Conservation (phyloP, 306 rosid species). For the Gastrolobium bilobum region DNA sequence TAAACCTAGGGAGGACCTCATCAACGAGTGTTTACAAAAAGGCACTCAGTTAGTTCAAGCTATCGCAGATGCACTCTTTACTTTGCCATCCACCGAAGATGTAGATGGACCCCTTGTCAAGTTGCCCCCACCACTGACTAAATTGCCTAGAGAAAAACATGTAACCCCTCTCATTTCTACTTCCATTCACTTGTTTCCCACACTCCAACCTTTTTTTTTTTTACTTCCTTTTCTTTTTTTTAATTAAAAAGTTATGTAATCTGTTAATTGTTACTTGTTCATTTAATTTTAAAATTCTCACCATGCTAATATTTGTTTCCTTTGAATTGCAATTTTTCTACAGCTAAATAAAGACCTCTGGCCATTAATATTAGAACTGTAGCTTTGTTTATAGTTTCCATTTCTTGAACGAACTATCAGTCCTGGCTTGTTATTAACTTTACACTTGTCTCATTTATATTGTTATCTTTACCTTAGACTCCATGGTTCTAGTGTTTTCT, state of each 20-base stretch:
- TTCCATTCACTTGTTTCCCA: no score
- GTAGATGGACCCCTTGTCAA: conserved; percentile 84
- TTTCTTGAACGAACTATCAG: not conserved
- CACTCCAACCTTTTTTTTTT: no score
- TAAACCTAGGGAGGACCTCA: conserved; percentile 66
- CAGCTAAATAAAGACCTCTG: not conserved
- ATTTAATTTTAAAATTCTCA: not conserved
- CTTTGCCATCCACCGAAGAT: conserved; percentile 76
- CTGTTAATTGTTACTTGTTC: not conserved
- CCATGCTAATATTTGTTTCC: not conserved
- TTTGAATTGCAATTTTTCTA: conserved; percentile 6
- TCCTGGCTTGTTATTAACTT: not conserved
- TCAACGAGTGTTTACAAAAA: conserved; percentile 65
- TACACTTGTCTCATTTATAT: not conserved
- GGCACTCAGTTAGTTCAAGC: conserved; percentile 87
- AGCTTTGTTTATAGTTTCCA: not conserved
- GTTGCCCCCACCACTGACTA: conserved; percentile 75
- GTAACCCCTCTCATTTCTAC: no score
- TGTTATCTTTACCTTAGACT: no score
- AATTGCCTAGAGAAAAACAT: conserved; percentile 88
- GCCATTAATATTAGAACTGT: not conserved
- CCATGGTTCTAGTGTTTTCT: not conserved
- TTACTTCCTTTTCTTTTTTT: no score
- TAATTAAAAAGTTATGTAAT: not conserved
- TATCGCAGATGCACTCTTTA: conserved; percentile 74